Percentiles rank a stretch among this genome's conserved stretches.
Conservation (phyloP, 306 rosid species). For the Clitoria ternatea region DNA sequence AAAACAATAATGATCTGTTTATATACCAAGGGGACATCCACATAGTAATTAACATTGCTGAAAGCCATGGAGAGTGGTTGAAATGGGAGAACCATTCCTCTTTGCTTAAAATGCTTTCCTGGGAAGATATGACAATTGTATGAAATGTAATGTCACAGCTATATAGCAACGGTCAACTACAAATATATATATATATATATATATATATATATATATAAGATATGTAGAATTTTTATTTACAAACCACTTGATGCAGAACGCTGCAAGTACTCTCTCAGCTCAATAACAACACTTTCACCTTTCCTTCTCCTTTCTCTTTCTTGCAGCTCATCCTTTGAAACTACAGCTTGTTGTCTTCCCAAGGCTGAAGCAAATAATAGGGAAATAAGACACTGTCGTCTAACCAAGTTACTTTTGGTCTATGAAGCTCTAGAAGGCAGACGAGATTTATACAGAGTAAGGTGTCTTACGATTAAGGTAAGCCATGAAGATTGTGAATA, state of each 20-base stretch:
- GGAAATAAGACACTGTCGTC: constrained; percentile 10
- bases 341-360: constrained; percentile 87
- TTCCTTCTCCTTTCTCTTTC: constrained; percentile 84
- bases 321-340: constrained; percentile 80
- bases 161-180: background rate
- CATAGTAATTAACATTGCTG: constrained; percentile 88
- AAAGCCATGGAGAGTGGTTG: constrained; percentile 93
- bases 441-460: constrained; percentile 19
- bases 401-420: background rate
- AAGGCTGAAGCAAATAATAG: constrained; percentile 47
- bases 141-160: constrained; percentile 9
- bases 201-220: too few relatives aligned
- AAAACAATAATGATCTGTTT: background rate
- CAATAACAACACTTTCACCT: constrained; percentile 68
- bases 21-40: constrained; percentile 87
- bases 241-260: constrained; percentile 81
- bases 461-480: constrained; percentile 89
- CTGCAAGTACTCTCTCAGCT: constrained; percentile 87
- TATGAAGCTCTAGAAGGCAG: constrained; percentile 17
- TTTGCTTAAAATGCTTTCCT: constrained; percentile 82
- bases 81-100: constrained; percentile 99
- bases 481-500: constrained; percentile 80
- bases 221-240: constrained; percentile 28
- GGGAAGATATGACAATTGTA: constrained; percentile 32
- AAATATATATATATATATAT: background rate